Evolutionary conservation across 768 basidiomycete species (phyloP).

Genomic region (Calvatia gigantea): DNA sequence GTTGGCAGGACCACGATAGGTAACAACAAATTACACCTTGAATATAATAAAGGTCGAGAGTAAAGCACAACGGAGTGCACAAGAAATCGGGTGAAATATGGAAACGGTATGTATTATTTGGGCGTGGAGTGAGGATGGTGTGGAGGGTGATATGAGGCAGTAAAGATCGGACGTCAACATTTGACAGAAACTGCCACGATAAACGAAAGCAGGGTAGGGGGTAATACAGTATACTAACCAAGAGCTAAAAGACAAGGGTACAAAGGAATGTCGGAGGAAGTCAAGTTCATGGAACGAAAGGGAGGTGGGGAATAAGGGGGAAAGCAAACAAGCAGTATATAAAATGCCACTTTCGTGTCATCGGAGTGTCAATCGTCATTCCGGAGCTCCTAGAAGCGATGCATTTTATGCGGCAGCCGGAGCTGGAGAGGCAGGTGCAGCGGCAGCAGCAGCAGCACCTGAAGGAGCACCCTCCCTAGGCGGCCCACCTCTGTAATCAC

Average conservation of each 20-base stretch:
- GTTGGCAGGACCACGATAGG: too few species aligned
- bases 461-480: not conserved
- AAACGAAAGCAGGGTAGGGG: not conserved
- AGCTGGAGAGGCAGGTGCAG: not conserved
- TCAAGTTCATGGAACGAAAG: not conserved
- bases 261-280: not conserved
- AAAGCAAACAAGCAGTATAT: not conserved
- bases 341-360: not conserved
- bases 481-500: not conserved
- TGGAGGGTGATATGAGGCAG: not conserved
- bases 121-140: not conserved
- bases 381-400: not conserved
- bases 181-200: not conserved
- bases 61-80: too few species aligned
- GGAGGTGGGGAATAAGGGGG: not conserved
- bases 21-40: too few species aligned
- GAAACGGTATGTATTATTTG: not conserved
- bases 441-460: too few species aligned
- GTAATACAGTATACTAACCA: not conserved
- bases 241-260: not conserved
- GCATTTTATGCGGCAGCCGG: slow-evolving; percentile 1
- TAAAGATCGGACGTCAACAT: not conserved
- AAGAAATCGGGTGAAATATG: too few species aligned
- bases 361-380: not conserved
- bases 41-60: too few species aligned